These are phyloP conservation scores for Hibiscus tridactylites DNA, from an alignment of 345 rosid species.

Conservation along the genomic window DNA sequence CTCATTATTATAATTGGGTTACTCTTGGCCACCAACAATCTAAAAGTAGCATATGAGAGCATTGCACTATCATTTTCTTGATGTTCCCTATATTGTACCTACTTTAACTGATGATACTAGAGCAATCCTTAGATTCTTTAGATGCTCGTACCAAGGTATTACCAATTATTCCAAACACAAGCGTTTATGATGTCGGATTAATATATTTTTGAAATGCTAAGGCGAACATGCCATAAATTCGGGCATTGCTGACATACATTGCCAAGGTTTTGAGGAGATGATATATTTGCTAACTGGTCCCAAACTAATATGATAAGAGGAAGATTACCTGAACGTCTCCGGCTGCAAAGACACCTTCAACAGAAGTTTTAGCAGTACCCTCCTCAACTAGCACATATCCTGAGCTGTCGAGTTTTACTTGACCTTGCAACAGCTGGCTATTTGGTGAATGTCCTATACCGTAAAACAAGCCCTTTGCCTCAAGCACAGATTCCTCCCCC, in stretches of 20 bases:
- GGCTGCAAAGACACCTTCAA: slow-evolving; percentile 90
- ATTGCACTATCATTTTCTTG: not conserved
- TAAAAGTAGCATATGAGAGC: not conserved
- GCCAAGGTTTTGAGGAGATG: not conserved
- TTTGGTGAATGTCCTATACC: slow-evolving; percentile 98
- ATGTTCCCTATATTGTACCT: not conserved
- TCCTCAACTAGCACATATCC: slow-evolving; percentile 77
- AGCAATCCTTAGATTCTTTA: not conserved
- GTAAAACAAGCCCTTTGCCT: slow-evolving; percentile 93
- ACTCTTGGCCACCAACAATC: not conserved
- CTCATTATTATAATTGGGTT: not conserved
- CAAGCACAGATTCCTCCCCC: slow-evolving; percentile 75
- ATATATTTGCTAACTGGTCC: not conserved
- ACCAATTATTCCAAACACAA: not conserved
- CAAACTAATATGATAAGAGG: not conserved
- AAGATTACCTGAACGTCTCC: slow-evolving; percentile 91
- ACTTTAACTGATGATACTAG: not conserved
- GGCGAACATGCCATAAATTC: not conserved
- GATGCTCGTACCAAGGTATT: not conserved
- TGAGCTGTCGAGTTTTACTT: slow-evolving; percentile 75
- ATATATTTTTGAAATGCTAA: not conserved
- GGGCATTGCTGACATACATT: not conserved
- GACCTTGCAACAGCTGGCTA: slow-evolving; percentile 83
- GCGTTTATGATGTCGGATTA: not conserved
- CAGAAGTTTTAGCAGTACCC: slow-evolving; percentile 77